Base-by-base conservation (phyloP, 352 stramenopile genomes). In the Globisporangium polare region DNA sequence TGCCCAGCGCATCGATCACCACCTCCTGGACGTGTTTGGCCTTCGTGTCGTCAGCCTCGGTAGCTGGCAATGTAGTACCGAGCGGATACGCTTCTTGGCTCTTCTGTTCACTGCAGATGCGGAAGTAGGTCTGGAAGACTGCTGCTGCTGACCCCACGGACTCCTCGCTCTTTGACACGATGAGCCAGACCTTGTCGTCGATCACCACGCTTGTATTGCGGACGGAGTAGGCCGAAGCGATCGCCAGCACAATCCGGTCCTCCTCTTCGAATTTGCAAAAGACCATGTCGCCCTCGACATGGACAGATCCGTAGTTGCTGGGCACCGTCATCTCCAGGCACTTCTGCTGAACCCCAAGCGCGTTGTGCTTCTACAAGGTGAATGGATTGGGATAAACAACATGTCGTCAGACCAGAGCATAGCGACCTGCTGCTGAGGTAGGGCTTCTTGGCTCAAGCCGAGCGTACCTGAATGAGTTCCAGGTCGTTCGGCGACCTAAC, bases 251-350 rank as follows among this genome's bases (percentile, higher is more conserved):
- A 9, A 49, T 17, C 13, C 47, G 57, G 12, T 41, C 24, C 45
- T 47, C 45, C 10, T 63, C 46, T n/a, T 63, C 57, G 41, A 63
- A 56, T 50, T 51, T 56, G 15, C 35, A 46, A 13, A 57, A 9
- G 20, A 55, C 45, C 3, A 55, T 20, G 15, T 26, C 50, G 24
- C 54, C 41, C 6, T 39, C n/a, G 1, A 27, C 37, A 8, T 20
- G 2, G 6, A 39, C 9, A 2, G 24, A 22, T 5, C 22, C 37
- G 24, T 39, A 35, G 18, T 8, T 26, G 27, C 42, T 43, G 41
- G 10, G 12, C 8, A 53, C 26, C 26, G 54, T n/a, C 37, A 37
- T n/a, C 15, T 53, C 13, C 27, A 31, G 2, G 4, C 33, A 18
- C 1, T 31, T 27, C 41, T 52, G 37, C 15, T 18, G 24, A 24